Evolutionary conservation across 2,329 filamentous ascomycete species (phyloP).

Genomic region (Arthrobotrys musiformis): DNA sequence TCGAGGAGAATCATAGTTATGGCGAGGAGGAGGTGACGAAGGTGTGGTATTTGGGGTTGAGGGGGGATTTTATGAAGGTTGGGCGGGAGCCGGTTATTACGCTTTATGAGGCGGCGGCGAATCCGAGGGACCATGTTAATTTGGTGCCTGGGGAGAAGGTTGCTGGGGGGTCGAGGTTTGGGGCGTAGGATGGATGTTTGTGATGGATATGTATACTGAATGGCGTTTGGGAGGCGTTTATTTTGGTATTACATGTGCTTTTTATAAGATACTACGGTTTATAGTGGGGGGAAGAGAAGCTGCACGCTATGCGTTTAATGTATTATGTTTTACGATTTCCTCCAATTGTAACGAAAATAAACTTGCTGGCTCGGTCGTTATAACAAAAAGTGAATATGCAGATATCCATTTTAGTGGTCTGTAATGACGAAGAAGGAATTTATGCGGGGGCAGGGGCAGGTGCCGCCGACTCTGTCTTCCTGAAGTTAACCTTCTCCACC

Average conservation of each 20-base stretch:
- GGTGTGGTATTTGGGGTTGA: constrained; percentile 87
- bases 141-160: constrained; percentile 57
- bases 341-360: background rate
- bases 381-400: background rate
- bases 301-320: background rate
- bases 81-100: constrained; percentile 85
- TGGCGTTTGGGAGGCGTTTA: background rate
- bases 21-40: constrained; percentile 83
- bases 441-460: constrained; percentile 26
- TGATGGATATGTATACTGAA: background rate
- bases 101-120: constrained; percentile 91
- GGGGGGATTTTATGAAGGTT: constrained; percentile 90
- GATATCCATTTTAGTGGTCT: background rate
- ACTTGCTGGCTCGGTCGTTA: background rate
- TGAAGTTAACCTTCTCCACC: constrained; percentile 69
- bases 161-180: constrained; percentile 30
- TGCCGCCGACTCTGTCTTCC: constrained; percentile 63
- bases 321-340: background rate
- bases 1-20: constrained; percentile 81
- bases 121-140: constrained; percentile 82
- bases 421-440: background rate
- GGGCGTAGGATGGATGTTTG: constrained; percentile 14
- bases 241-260: background rate
- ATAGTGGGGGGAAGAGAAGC: too few species aligned
- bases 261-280: background rate